Evolutionary conservation across 495 filamentous ascomycete species (phyloP).

Genomic region (Neurospora intermedia): DNA sequence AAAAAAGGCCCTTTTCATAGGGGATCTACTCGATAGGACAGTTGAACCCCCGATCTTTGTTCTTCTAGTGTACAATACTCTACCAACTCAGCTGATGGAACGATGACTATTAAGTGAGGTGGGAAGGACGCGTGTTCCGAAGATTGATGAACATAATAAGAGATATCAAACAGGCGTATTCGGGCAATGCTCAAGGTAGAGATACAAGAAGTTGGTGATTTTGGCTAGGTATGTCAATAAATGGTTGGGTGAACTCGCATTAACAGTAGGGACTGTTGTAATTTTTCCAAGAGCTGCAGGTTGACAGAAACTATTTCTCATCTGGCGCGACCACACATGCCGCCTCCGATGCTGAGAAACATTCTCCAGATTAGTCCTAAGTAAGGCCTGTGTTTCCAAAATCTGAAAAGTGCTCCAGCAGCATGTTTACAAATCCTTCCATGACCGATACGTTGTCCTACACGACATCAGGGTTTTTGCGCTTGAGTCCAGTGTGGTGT

Average conservation of each 20-base stretch:
- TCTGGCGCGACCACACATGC: not conserved
- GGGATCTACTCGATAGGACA: not conserved
- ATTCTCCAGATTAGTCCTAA: not conserved
- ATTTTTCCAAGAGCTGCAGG: not conserved
- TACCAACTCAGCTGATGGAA: not conserved
- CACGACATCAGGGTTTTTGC: not conserved
- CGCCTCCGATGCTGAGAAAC: not conserved
- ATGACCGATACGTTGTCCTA: too few species aligned
- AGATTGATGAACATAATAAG: not conserved
- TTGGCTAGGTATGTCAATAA: too few species aligned
- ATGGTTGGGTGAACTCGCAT: too few species aligned
- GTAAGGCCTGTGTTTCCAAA: too few species aligned
- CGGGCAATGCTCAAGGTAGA: constrained; percentile 64
- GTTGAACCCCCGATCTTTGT: not conserved
- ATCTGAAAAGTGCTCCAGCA: too few species aligned
- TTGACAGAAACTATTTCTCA: not conserved
- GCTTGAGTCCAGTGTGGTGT: too few species aligned
- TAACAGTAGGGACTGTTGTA: too few species aligned
- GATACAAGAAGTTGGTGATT: constrained; percentile 54
- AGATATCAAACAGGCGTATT: not conserved
- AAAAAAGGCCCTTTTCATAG: not conserved
- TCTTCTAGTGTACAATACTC: not conserved
- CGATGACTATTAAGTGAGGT: not conserved
- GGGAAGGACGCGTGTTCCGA: not conserved
- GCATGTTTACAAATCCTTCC: too few species aligned